Conservation (phyloP, 495 filamentous ascomycete genomes). For the Cladorrhinum samala region DNA sequence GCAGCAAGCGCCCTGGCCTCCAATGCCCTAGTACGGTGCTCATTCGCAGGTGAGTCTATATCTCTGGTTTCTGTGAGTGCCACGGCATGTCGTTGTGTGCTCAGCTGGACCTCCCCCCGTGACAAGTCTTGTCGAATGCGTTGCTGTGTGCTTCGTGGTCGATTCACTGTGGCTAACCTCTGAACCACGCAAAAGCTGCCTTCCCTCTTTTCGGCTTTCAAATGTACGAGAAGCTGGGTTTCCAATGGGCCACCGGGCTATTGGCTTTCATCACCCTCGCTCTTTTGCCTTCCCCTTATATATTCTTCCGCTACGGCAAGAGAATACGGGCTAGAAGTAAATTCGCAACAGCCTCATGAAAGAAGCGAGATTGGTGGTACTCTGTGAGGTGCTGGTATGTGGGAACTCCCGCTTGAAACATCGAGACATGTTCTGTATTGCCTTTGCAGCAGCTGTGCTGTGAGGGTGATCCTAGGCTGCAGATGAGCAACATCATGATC, state of each 20-base stretch:
- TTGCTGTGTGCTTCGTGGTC: constrained; percentile 3
- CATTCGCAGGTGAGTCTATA: constrained; percentile 70
- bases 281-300: constrained; percentile 65
- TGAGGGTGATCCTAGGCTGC: neutral
- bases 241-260: constrained; percentile 66
- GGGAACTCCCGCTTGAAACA: constrained; percentile 3
- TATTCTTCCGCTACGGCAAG: constrained; percentile 61
- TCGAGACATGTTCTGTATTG: no score
- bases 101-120: constrained; percentile 44
- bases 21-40: constrained; percentile 76
- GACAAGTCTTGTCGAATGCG: neutral
- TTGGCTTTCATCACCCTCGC: constrained; percentile 62
- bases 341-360: constrained; percentile 35
- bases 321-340: constrained; percentile 43
- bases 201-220: constrained; percentile 47
- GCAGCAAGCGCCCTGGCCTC: constrained; percentile 84
- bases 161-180: neutral
- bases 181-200: constrained; percentile 32
- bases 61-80: constrained; percentile 4
- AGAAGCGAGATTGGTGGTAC: neutral
- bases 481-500: neutral
- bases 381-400: neutral
- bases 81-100: constrained; percentile 27
- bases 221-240: constrained; percentile 62
- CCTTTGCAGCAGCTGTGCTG: no score